Evolutionary conservation across 1,139 yeast genomes (phyloP), one percentile per base, ranked within the genome.

Genomic region (Ashbya aceris): DNA sequence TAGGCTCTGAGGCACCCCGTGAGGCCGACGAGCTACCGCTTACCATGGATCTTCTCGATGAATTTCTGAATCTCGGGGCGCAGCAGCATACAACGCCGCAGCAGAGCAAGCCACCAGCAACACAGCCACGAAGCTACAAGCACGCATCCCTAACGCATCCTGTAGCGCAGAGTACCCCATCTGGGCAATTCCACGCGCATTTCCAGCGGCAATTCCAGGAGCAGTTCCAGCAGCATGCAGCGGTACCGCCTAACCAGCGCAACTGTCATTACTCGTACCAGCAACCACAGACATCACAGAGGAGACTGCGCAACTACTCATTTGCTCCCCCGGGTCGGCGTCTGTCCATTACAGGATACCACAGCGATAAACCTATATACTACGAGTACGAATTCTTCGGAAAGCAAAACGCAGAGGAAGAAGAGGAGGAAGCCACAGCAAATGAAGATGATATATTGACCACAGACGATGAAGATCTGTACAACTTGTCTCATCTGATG

Each of bases 331-430:
- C n/a, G 23, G 12, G 10, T 32, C 38, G 49, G 36, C 42, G 57
- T 38, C 43, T 55, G 10, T 55, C 60, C 7, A 55, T 55, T 12
- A 51, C 56, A 13, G 53, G 51, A 20, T 52, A 53, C 37, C 49
- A 54, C 37, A 47, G 48, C 34, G 50, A 51, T 39, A 50, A 52
- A 26, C 51, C 55, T 4, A 50, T 49, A 11, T 55, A 52, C 43
- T 52, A 51, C 40, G 59, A 55, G 41, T 54, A 51, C 45, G 59
- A 54, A 42, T 48, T 43, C 39, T 52, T 54, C 26, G 39, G 28
- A 14, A 12, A 10, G 17, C 32, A 28, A 8, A 13, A 30, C 33
- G 42, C 34, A 10, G 39, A 38, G 10, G 38, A 32, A n/a, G 47
- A 44, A 20, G 9, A 27, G 10, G 37, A 29, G 8, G 23, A 30